These are phyloP conservation scores for Fusarium heterosporum DNA, from an alignment of 2,329 filamentous ascomycete species.

Conservation along the genomic window DNA sequence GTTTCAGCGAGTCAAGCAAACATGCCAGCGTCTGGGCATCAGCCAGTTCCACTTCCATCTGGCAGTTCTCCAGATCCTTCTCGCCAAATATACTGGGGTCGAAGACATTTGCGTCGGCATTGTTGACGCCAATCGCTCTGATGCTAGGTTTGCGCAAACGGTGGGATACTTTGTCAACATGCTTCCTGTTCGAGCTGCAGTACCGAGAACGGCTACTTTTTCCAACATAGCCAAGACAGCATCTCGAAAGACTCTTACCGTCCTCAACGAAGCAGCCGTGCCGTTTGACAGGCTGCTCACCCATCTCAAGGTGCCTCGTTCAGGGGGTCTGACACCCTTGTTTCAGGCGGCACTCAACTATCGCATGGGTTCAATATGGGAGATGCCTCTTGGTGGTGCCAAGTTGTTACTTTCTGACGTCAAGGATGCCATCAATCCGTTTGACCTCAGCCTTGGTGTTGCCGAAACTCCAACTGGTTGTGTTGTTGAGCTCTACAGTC, in stretches of 20 bases:
- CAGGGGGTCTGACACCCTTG: not conserved
- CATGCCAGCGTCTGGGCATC: not conserved
- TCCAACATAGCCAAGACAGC: not conserved
- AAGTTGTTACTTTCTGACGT: not conserved
- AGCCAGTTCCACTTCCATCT: slow-evolving; percentile 10
- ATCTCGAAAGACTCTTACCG: not conserved
- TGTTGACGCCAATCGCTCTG: not conserved
- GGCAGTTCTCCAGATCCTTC: not conserved
- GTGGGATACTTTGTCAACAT: slow-evolving; percentile 22
- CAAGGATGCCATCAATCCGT: not conserved
- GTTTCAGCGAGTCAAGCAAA: not conserved
- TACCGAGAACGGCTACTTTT: not conserved
- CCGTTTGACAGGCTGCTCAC: slow-evolving; percentile 8
- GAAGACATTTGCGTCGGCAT: slow-evolving; percentile 14
- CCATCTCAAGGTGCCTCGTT: not conserved
- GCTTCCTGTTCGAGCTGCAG: not conserved
- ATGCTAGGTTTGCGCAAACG: not conserved
- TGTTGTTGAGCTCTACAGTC: not conserved
- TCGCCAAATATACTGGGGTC: not conserved
- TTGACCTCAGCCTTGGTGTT: not conserved
- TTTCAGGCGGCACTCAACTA: slow-evolving; percentile 17
- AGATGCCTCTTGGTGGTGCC: not conserved
- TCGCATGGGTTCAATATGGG: not conserved
- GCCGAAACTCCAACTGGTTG: not conserved
- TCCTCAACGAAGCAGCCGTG: not conserved